Evolutionary conservation across 768 basidiomycete species (phyloP).

Genomic region (Saitozyma sp.): DNA sequence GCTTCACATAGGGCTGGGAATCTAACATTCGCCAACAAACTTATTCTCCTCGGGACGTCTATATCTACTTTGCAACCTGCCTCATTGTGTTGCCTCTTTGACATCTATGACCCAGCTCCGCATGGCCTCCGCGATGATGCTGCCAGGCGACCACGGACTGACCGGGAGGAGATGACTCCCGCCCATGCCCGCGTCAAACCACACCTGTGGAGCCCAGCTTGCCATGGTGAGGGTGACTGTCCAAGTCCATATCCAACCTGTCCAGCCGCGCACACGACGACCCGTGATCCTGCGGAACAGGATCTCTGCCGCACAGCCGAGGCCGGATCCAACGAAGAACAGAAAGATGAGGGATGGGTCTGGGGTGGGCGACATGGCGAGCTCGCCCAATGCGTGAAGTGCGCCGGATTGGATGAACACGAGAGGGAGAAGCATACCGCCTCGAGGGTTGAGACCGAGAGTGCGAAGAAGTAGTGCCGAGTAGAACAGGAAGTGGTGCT

Average conservation of each 20-base stretch:
- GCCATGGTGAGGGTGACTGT: not conserved
- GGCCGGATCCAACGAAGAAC: conserved; percentile 40
- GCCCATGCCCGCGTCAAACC: conserved; percentile 43
- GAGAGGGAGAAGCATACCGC: conserved; percentile 18
- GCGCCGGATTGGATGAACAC: conserved; percentile 42
- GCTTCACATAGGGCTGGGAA: no score
- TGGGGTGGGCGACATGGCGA: conserved; percentile 40
- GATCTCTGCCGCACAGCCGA: conserved; percentile 40
- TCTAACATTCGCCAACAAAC: no score
- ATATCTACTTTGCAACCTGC: no score
- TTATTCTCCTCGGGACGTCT: no score
- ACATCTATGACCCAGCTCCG: no score
- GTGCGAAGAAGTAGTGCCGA: conserved; percentile 29
- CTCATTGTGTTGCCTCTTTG: no score
- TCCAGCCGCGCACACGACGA: conserved; percentile 31
- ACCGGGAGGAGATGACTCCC: conserved; percentile 9
- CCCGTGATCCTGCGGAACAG: conserved; percentile 40
- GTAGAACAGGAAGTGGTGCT: conserved; percentile 44
- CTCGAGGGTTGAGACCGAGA: conserved; percentile 20
- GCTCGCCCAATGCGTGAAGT: conserved; percentile 45
- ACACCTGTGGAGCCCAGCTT: conserved; percentile 18
- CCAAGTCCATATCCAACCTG: conserved; percentile 35
- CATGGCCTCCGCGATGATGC: no score
- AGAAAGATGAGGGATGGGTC: conserved; percentile 23
- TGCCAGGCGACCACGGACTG: no score